Conservation (phyloP, 2,329 filamentous ascomycete genomes). For the Fusarium algeriense region DNA sequence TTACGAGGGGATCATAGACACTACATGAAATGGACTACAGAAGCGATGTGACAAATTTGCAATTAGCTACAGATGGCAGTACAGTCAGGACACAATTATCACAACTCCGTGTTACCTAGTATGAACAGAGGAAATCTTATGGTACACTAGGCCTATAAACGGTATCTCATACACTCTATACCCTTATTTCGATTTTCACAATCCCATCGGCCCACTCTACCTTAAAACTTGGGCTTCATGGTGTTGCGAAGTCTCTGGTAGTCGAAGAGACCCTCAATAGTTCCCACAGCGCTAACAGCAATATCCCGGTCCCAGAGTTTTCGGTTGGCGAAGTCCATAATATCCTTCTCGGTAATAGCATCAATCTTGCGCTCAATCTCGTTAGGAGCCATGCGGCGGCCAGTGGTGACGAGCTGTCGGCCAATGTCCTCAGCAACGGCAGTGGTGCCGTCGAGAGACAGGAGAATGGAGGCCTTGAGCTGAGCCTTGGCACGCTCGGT, state of each 20-base stretch:
- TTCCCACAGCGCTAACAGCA: conserved; percentile 91
- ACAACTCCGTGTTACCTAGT: conserved; percentile 51
- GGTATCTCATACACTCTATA: conserved; percentile 70
- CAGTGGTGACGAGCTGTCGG: conserved; percentile 97
- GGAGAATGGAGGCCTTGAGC: conserved; percentile 97
- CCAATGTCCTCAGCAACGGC: conserved; percentile 98
- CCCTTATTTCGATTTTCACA: conserved; percentile 56
- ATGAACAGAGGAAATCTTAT: conserved; percentile 62
- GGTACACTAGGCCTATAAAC: conserved; percentile 66
- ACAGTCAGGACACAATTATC: conserved; percentile 44
- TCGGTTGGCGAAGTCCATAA: conserved; percentile 94
- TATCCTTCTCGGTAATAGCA: conserved; percentile 91
- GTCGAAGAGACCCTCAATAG: conserved; percentile 86
- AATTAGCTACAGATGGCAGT: conserved; percentile 4
- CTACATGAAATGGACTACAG: neutral
- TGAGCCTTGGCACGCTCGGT: conserved; percentile 99
- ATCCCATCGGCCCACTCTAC: conserved; percentile 46
- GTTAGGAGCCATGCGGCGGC: conserved; percentile 87
- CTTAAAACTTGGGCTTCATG: conserved; percentile 83
- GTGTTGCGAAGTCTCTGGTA: conserved; percentile 85
- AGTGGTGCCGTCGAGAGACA: conserved; percentile 97
- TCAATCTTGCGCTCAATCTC: conserved; percentile 96
- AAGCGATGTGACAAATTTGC: neutral
- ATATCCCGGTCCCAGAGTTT: conserved; percentile 99
- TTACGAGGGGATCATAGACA: neutral